Base-by-base conservation (phyloP, 306 rosid genomes). In the Amphicarpaea edgeworthii region DNA sequence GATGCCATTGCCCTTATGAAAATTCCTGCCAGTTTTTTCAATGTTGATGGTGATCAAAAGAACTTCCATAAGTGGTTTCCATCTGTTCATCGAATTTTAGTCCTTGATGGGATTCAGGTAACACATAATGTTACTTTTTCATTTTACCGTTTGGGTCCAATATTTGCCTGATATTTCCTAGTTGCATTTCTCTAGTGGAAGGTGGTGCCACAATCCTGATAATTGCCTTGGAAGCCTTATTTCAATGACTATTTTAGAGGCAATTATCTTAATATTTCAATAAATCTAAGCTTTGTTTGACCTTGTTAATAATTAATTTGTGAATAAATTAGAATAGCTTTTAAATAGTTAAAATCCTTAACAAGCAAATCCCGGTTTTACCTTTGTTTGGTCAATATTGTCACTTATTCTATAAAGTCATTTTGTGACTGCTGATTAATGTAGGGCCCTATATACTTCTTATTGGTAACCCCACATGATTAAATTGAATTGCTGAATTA, bases 61-160 rank as follows among this genome's bases (percentile, higher is more conserved):
- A 82, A 78, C 77, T 87, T 86, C 34, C 73, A 42, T 61, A 82
- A 50, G 23, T 88, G 95, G 93, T 88, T 94, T 74, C 79, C 84
- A 1, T 83, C 79, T 70, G 77, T 86, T 16, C 91, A 87, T 73
- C 87, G 97, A 64, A 82, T 94, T 60, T 82, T 94, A 76, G 98
- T 87, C 75, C 98, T 94, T 43, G 98, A 94, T 62, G 90, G 93
- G 42, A 85, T 94, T 69, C 98, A 90, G 98, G 97, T 94, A 70
- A 84, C 34, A 72, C 55, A 49, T 69, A 17, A 49, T 79, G 60
- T 9, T 32, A 40, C 14, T 68, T 28, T 67, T 70, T 50, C 41
- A 46, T 80, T 34, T 30, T 57, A 54, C 34, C 15, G 12, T 70
- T 70, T 70, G 28, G 60, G 17, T 40, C 66, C 43, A 24, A 15